These are phyloP conservation scores for Cladosporium sp. DNA, from an alignment of 2,329 filamentous ascomycete genomes.

Conservation along the genomic window DNA sequence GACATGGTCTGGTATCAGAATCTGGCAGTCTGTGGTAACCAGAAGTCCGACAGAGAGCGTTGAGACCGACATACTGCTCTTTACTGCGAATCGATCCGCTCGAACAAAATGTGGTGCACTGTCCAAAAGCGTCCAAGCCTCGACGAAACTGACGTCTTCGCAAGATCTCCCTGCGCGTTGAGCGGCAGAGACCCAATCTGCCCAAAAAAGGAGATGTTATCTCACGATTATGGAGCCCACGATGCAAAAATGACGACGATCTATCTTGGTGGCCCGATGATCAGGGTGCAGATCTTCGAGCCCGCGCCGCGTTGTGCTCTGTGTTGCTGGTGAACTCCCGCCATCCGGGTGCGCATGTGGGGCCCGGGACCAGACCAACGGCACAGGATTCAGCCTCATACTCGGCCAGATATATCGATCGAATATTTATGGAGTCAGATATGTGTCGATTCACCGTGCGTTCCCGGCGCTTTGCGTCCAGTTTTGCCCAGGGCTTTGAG, in stretches of 20 bases:
- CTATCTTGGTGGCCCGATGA: not conserved
- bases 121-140: not conserved
- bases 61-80: no score
- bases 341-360: not conserved
- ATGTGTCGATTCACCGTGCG: not conserved
- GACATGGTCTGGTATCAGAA: not conserved
- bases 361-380: not conserved
- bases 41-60: no score
- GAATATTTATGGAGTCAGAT: not conserved
- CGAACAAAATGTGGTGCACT: not conserved
- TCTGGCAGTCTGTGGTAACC: no score
- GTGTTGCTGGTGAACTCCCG: not conserved
- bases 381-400: not conserved
- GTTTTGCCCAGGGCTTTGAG: not conserved
- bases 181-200: not conserved
- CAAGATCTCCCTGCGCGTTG: not conserved
- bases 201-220: no score
- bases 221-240: not conserved
- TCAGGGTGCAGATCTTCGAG: not conserved
- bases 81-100: no score
- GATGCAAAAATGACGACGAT: not conserved
- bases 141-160: not conserved
- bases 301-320: not conserved
- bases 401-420: not conserved
- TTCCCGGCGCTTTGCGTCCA: not conserved